Evolutionary conservation across 1,139 yeast species (phyloP).

Genomic region (Debaryomyces coudertii): DNA sequence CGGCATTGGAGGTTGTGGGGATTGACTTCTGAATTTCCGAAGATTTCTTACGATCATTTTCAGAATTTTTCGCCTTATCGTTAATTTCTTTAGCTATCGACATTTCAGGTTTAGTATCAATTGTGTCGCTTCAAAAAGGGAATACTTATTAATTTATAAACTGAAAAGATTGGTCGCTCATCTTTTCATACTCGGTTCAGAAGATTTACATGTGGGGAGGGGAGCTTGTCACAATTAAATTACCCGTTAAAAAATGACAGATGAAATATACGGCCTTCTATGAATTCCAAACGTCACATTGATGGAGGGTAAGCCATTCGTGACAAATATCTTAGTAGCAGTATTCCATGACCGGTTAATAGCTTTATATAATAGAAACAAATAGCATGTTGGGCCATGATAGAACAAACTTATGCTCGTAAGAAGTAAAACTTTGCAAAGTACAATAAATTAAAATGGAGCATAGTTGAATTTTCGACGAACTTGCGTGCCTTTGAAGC

Average conservation of each 20-base stretch:
- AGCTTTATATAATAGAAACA: too few species aligned
- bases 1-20: conserved; percentile 3
- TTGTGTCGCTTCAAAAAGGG: not conserved
- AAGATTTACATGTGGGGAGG: conserved; percentile 4
- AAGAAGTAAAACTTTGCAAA: too few species aligned
- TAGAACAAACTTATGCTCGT: too few species aligned
- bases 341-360: too few species aligned
- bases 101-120: not conserved
- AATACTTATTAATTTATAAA: not conserved
- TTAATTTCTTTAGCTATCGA: not conserved
- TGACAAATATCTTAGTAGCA: too few species aligned
- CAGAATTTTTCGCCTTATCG: not conserved
- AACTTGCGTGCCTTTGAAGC: too few species aligned
- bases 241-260: conserved; percentile 8
- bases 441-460: too few species aligned
- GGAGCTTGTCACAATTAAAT: not conserved
- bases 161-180: not conserved
- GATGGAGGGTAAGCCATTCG: too few species aligned
- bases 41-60: not conserved
- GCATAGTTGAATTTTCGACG: too few species aligned
- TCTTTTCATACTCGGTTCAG: conserved; percentile 5
- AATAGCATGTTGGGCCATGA: too few species aligned
- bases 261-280: not conserved
- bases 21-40: not conserved
- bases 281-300: not conserved